Conservation (phyloP, 495 filamentous ascomycete species). For the Aspergillus mulundensis region DNA sequence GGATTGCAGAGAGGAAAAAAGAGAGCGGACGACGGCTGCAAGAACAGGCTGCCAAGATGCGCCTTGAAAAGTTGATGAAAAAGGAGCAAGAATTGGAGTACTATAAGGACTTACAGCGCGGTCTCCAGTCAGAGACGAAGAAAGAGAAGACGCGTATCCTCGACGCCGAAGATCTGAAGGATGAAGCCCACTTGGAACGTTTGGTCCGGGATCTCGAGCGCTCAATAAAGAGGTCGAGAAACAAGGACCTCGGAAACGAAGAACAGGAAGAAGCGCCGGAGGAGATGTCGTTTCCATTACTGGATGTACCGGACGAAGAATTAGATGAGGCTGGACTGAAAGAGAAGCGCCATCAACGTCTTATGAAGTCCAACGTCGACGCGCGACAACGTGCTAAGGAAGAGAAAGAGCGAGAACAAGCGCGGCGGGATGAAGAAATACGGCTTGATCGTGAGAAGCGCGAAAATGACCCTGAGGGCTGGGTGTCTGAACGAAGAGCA, state of each 20-base stretch:
- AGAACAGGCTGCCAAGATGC: slow-evolving; percentile 95
- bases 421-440: slow-evolving; percentile 74
- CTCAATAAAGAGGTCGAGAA: slow-evolving; percentile 78
- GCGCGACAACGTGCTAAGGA: slow-evolving; percentile 86
- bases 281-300: slow-evolving; percentile 75
- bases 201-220: slow-evolving; percentile 84
- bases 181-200: slow-evolving; percentile 76
- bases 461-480: slow-evolving; percentile 77
- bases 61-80: slow-evolving; percentile 86
- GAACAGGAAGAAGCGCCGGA: slow-evolving; percentile 71
- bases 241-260: slow-evolving; percentile 84
- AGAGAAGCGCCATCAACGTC: slow-evolving; percentile 82
- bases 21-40: slow-evolving; percentile 88
- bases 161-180: slow-evolving; percentile 86
- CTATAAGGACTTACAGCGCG: slow-evolving; percentile 73
- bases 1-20: slow-evolving; percentile 84
- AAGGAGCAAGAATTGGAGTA: slow-evolving; percentile 96
- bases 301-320: slow-evolving; percentile 87
- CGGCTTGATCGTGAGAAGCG: slow-evolving; percentile 78
- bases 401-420: slow-evolving; percentile 89
- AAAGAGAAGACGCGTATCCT: slow-evolving; percentile 83
- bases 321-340: slow-evolving; percentile 87
- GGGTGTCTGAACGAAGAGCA: slow-evolving; percentile 75
- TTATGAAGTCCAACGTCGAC: slow-evolving; percentile 92
- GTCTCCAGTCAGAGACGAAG: slow-evolving; percentile 67